These are phyloP conservation scores for Rubus parviflorus DNA, from an alignment of 306 rosid genomes.

Conservation along the genomic window DNA sequence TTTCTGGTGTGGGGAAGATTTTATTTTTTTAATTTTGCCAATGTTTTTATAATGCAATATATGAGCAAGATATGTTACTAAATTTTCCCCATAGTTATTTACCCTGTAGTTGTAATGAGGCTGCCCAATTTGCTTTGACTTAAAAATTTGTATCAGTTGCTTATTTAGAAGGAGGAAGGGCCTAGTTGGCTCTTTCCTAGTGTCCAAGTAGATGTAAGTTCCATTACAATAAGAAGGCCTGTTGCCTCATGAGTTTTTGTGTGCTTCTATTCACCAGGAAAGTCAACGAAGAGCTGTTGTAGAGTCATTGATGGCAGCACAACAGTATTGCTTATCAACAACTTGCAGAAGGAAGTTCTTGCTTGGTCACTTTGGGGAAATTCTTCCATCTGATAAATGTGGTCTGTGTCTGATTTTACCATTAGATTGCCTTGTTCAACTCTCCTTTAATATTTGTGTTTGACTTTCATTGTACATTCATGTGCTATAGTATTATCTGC, in stretches of 20 bases:
- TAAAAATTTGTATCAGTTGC: neutral
- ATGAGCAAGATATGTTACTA: neutral
- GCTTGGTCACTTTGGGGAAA: slow-evolving; percentile 84
- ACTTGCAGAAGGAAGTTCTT: slow-evolving; percentile 84
- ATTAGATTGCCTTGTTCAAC: slow-evolving; percentile 19
- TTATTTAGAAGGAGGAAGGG: neutral
- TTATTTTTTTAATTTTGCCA: neutral
- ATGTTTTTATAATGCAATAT: neutral
- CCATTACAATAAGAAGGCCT: neutral
- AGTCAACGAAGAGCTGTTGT: slow-evolving; percentile 71
- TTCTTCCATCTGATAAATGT: slow-evolving; percentile 56
- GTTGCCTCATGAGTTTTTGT: slow-evolving; percentile 20
- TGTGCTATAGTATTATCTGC: neutral
- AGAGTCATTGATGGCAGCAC: slow-evolving; percentile 77
- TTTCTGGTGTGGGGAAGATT: neutral
- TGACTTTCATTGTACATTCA: neutral
- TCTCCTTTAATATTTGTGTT: neutral
- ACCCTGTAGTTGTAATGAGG: neutral
- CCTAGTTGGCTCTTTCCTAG: neutral
- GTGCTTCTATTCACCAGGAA: slow-evolving; percentile 48
- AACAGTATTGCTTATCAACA: slow-evolving; percentile 65
- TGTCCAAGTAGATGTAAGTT: neutral
- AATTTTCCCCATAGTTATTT: neutral
- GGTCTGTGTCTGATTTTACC: slow-evolving; percentile 50
- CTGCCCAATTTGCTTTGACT: neutral